Conservation (phyloP, 805 yeast genomes). For the Komagataella pastoris region DNA sequence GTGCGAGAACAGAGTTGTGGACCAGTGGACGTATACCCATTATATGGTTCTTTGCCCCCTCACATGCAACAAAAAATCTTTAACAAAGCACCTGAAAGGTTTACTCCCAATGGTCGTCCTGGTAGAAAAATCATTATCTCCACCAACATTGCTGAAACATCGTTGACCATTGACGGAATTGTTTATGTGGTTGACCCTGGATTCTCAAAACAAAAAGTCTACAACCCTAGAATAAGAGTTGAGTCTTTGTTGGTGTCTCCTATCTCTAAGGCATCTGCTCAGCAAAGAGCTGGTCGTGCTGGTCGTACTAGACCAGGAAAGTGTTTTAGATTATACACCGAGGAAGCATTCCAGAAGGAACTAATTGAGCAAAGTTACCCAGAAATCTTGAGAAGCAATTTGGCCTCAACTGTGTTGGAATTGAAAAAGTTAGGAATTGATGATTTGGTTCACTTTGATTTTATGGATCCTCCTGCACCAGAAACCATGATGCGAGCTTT, state of each 20-base stretch:
- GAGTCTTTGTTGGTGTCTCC: conserved; percentile 92
- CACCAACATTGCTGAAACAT: conserved; percentile 95
- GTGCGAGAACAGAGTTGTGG: conserved; percentile 86
- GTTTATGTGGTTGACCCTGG: conserved; percentile 98
- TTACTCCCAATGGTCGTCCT: conserved; percentile 67
- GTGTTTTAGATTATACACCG: conserved; percentile 92
- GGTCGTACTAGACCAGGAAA: conserved; percentile 99
- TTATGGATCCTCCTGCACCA: conserved; percentile 99
- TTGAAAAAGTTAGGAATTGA: conserved; percentile 90
- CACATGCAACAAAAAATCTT: conserved; percentile 89
- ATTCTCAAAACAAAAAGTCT: conserved; percentile 90
- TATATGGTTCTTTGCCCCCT: conserved; percentile 95
- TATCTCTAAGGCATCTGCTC: conserved; percentile 93
- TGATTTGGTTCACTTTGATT: conserved; percentile 94
- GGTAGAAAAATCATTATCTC: conserved; percentile 89
- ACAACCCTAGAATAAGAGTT: conserved; percentile 91
- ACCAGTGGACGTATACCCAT: conserved; percentile 79
- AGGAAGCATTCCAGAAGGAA: conserved; percentile 91
- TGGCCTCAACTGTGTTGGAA: conserved; percentile 85
- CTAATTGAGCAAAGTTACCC: conserved; percentile 93
- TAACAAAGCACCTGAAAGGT: conserved; percentile 75
- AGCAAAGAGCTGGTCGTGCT: conserved; percentile 99
- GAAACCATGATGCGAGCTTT: conserved; percentile 99
- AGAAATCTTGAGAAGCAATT: conserved; percentile 82
- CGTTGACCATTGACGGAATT: conserved; percentile 93